Evolutionary conservation across 2,329 filamentous ascomycete species (phyloP), one percentile per base, ranked within the genome.

Genomic region (Colletotrichum orchidophilum): DNA sequence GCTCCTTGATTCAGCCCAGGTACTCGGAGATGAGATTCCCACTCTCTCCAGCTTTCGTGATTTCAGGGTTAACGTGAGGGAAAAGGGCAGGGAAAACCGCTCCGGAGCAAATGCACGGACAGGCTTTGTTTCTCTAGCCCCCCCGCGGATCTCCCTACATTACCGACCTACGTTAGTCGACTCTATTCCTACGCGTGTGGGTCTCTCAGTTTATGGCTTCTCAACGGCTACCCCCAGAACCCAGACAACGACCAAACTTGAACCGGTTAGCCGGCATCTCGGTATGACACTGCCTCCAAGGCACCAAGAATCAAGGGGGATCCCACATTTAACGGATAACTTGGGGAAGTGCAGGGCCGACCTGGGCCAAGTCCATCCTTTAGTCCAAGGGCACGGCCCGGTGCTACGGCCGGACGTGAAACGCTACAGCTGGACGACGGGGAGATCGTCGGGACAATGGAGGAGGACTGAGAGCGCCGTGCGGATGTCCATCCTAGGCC

Each of bases 361-460:
- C 12, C 9, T 46, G 52, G n/a, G 55, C 33, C n/a, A 35, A 54
- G 31, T 11, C 55, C 21, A 18, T 18, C 50, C 12, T 21, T 27
- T n/a, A 26, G 52, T 13, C 42, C 27, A 54, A 21, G 69, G 53
- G 69, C 69, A 71, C 69, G 69, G 69, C 53, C 58, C 42, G 52
- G 69, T 58, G 58, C 64, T 59, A 54, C 65, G 69, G 65, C 53
- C 26, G 27, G 35, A 60, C 26, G 35, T 69, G 69, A 71, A 71
- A 71, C 69, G 12, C 64, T 64, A 71, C 69, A 71, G 64, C 58
- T 69, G 29, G 27, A 46, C 52, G 35, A 59, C 26, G 42, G 33
- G 46, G 59, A 15, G 63, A 69, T 71, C 64, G 64, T 63, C 64
- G 35, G 64, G 58, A 63, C 64, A 54, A 55, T 62, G 57, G 18